Base-by-base conservation (phyloP, 2,329 filamentous ascomycete species). In the Trichoderma afroharzianum region DNA sequence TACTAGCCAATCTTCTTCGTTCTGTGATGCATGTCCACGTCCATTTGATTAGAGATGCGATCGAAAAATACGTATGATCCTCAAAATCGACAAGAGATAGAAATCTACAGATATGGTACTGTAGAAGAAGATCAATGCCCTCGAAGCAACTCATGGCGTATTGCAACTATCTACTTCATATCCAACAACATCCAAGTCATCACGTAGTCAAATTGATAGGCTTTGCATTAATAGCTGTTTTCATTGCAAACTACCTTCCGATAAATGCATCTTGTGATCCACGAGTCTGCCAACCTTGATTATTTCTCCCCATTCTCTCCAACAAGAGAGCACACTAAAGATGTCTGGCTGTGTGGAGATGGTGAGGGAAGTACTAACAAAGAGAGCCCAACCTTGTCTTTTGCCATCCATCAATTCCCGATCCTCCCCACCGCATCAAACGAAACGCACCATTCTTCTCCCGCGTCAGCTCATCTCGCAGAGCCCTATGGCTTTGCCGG, bases 111-210 rank as follows among this genome's bases (percentile, higher is more conserved):
- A 9, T n/a, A 18, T 4, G 7, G 3, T 43, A 1, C 7, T n/a
- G 15, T 2, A 43, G n/a, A 14, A n/a, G 0, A 6, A n/a, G 7
- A 43, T 2, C 3, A n/a, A 43, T n/a, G 2, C 6, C 15, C 39
- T 4, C 4, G 39, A 9, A 4, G 15, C 1, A 43, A 43, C 7
- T 43, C 39, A 43, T 43, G 2, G 7, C 3, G 3, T n/a, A 43
- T 43, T 43, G 3, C 7, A 8, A 43, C 15, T 4, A n/a, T 4
- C 3, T 43, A 43, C 39, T 4, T 43, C 39, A 0, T 43, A 43
- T n/a, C 7, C 18, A 43, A n/a, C 15, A n/a, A 0, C 15, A 9
- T 43, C 18, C 39, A 43, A n/a, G 6, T 0, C 15, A 43, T 43
- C 39, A 43, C 39, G 39, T n/a, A n/a, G 15, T 43, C 15, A 43